Percentiles rank a stretch among this genome's conserved stretches.
These are phyloP conservation scores for Rhodotorula sp. DNA, from an alignment of 1,284 basidiomycete genomes.

Conservation along the genomic window DNA sequence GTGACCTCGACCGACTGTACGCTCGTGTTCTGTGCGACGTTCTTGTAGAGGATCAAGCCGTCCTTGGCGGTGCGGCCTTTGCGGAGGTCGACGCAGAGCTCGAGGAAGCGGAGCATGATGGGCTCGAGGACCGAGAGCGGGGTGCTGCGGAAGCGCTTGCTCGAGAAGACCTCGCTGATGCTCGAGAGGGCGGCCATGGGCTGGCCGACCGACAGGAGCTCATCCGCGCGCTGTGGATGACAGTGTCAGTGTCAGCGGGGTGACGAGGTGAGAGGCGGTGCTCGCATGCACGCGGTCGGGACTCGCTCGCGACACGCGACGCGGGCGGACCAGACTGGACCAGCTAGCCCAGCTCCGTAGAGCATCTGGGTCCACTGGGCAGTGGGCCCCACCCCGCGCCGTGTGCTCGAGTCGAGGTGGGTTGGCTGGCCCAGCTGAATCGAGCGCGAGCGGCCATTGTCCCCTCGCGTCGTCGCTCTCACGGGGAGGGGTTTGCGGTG, in stretches of 20 bases:
- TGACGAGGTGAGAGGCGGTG: not conserved
- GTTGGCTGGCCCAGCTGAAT: not conserved
- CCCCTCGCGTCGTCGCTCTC: not conserved
- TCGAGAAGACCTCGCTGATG: conserved; percentile 85
- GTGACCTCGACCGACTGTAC: conserved; percentile 90
- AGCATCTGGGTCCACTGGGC: too few species aligned
- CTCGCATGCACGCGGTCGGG: too few species aligned
- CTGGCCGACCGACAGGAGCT: conserved; percentile 85
- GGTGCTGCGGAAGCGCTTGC: conserved; percentile 91
- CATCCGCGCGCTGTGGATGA: conserved; percentile 59
- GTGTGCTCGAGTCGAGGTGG: not conserved
- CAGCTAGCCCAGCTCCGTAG: not conserved
- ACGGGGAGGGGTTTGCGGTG: not conserved
- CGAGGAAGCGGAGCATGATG: conserved; percentile 79
- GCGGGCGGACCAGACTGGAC: too few species aligned
- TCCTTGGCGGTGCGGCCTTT: conserved; percentile 92
- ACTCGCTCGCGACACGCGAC: too few species aligned
- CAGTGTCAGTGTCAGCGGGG: not conserved
- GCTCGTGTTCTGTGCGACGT: conserved; percentile 80
- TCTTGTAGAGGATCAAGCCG: conserved; percentile 81
- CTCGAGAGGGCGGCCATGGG: conserved; percentile 82
- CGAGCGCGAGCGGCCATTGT: not conserved
- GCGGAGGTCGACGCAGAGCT: conserved; percentile 93
- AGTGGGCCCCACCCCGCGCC: not conserved
- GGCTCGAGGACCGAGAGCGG: conserved; percentile 87